Evolutionary conservation across 1,284 basidiomycete genomes (phyloP).

Genomic region (Gymnopus androsaceus): DNA sequence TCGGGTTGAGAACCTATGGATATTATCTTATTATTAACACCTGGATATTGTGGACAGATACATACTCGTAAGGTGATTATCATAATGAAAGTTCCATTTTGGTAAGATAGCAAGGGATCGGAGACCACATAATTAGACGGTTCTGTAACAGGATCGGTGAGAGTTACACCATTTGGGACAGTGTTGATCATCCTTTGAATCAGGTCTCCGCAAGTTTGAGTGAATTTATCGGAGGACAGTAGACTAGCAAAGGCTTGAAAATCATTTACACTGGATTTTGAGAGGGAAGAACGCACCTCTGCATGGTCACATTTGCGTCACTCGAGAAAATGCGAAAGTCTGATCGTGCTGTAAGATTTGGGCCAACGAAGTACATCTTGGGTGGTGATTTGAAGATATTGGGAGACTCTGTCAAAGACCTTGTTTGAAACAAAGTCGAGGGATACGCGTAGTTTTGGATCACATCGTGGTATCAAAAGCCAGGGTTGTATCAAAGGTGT

Average conservation of each 20-base stretch:
- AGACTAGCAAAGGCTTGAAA: neutral
- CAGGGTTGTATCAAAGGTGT: constrained; percentile 24
- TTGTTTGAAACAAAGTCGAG: neutral
- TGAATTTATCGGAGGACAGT: constrained; percentile 21
- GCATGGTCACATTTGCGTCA: constrained; percentile 11
- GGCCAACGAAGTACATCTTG: neutral
- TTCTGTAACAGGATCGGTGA: constrained; percentile 23
- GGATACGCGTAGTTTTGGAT: neutral
- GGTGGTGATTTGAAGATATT: constrained; percentile 9
- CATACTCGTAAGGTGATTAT: constrained; percentile 6
- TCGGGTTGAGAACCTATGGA: neutral
- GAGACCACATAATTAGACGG: neutral
- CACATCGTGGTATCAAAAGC: constrained; percentile 29
- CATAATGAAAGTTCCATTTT: neutral
- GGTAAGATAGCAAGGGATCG: constrained; percentile 7
- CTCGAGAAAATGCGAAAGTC: constrained; percentile 11
- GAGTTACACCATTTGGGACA: constrained; percentile 30
- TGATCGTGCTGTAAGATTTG: constrained; percentile 4
- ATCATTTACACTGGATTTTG: neutral
- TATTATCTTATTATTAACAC: neutral
- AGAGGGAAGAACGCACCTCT: neutral
- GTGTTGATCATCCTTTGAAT: constrained; percentile 36
- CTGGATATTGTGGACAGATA: neutral
- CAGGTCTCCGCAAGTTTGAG: constrained; percentile 29
- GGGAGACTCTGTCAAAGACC: neutral